Percentiles rank a stretch among this genome's conserved stretches.
phyloP scores from a whole-genome alignment of 805 yeast genomes.

The Ogataea trehalophila region DNA sequence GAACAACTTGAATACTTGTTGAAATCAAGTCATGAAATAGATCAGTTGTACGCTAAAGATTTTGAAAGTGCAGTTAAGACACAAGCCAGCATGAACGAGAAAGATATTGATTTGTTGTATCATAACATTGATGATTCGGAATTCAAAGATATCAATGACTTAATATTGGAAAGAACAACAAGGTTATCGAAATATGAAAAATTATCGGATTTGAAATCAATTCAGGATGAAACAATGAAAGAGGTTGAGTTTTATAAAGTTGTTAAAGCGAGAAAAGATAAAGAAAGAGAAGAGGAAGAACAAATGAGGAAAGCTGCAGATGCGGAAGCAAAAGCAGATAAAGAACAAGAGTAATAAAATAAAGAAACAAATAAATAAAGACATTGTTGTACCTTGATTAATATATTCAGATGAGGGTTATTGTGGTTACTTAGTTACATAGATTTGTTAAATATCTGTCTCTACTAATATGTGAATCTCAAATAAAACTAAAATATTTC shows the following conservation, averaged over 20 bases:
- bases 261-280: neutral
- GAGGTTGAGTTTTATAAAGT: neutral
- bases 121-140: neutral
- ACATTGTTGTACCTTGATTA: no score
- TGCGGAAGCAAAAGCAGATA: no score
- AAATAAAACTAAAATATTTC: no score
- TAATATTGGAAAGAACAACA: neutral
- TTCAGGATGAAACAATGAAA: neutral
- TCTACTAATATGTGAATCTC: no score
- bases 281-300: neutral
- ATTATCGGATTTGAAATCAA: neutral
- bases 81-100: neutral
- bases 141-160: neutral
- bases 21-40: neutral
- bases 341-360: no score
- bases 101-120: neutral
- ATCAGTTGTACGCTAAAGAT: neutral
- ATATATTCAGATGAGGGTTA: no score
- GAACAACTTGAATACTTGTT: conserved; percentile 6
- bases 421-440: no score
- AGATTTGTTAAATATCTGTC: no score
- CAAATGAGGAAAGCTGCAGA: neutral
- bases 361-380: no score
- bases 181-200: neutral
- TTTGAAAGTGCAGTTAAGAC: neutral